Evolutionary conservation across 2,329 filamentous ascomycete genomes (phyloP), one percentile per base, ranked within the genome.

Genomic region (Colletotrichum destructivum): DNA sequence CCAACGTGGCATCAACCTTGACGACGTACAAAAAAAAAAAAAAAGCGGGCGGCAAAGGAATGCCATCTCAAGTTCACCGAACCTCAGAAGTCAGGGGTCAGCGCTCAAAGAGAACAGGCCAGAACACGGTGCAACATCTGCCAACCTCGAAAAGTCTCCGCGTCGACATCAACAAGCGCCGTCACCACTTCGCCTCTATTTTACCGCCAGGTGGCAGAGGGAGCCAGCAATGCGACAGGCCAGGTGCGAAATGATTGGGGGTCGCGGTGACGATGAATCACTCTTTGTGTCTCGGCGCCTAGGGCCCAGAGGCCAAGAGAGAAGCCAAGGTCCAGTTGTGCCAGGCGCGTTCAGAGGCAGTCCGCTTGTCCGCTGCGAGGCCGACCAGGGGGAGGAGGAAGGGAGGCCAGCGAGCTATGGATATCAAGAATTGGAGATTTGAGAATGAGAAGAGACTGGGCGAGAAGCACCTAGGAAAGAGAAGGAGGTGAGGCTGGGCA

Each of bases 1-100:
- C 16, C 4, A 44, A 52, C 18, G 66, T 40, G 54, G 69, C 69
- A 72, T 72, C 47, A 72, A 46, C 69, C 69, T 55, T 64, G 69
- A 38, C 40, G 18, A 13, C 9, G 13, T 21, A 16, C 21, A 51
- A 52, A 56, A 51, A 9, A 35, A 35, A 35, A 35, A 9, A 2
- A 35, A 35, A 35, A 35, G 8, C 8, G 31, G 31, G 65, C 65
- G 60, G 54, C 46, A 55, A 26, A 47, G 47, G 65, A 55, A 64
- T 72, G 59, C 60, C 54, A 69, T 71, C 69, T 63, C 59, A 72
- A 72, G 42, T 64, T 21, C 7, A 57, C 16, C 23, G 21, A 54
- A 35, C 11, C 18, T 54, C 46, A 21, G 35, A n/a, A n/a, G n/a
- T n/a, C n/a, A n/a, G n/a, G 57, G 31, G 42, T 42, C 55, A 21